Evolutionary conservation across 2,329 filamentous ascomycete genomes (phyloP).

Genomic region (Talaromyces sp.): DNA sequence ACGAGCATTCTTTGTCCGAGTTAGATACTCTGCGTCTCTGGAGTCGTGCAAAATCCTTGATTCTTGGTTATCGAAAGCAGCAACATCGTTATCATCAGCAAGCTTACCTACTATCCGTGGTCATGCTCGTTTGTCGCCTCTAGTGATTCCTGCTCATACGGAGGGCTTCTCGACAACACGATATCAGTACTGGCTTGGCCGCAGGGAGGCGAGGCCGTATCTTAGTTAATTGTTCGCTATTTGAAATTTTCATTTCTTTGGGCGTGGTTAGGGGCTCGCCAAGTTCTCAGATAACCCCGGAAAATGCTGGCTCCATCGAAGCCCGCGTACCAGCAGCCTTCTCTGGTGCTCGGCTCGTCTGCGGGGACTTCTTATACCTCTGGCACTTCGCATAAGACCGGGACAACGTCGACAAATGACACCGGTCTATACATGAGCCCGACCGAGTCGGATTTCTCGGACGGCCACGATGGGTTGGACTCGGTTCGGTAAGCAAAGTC

Average conservation of each 20-base stretch:
- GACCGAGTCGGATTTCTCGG: slow-evolving; percentile 89
- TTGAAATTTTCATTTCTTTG: neutral
- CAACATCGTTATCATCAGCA: neutral
- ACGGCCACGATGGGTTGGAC: slow-evolving; percentile 65
- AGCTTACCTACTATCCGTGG: neutral
- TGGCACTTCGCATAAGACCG: slow-evolving; percentile 22
- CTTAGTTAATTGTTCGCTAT: neutral
- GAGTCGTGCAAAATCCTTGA: neutral
- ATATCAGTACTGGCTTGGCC: neutral
- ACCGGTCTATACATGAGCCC: slow-evolving; percentile 62
- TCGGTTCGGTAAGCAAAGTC: slow-evolving; percentile 57
- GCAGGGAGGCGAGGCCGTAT: neutral
- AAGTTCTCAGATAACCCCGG: neutral
- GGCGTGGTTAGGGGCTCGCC: neutral
- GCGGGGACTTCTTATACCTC: slow-evolving; percentile 30
- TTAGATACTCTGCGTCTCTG: neutral
- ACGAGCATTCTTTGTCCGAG: neutral
- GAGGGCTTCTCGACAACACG: neutral
- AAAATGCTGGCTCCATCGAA: slow-evolving; percentile 41
- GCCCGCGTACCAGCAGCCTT: slow-evolving; percentile 28
- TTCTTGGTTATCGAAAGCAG: neutral
- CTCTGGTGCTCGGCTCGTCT: slow-evolving; percentile 25
- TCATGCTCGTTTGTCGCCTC: neutral
- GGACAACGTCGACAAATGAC: slow-evolving; percentile 25
- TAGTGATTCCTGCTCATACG: neutral